Evolutionary conservation across 352 stramenopile species (phyloP), one percentile per base, ranked within the genome.

Genomic region (Pythium guiyangense): DNA sequence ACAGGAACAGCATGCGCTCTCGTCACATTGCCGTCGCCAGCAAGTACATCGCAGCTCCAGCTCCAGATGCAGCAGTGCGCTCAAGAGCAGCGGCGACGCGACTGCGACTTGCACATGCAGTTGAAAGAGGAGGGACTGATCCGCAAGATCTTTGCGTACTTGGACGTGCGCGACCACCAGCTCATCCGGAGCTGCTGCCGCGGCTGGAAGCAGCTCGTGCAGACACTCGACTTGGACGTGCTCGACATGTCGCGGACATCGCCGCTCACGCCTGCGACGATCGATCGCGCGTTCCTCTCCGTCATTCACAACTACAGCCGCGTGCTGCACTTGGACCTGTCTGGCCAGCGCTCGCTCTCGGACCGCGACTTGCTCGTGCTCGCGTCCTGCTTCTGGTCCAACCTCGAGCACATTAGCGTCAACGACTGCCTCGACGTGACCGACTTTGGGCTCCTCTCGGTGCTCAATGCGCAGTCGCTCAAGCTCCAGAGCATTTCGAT

Each of bases 401-500:
- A 85, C 22, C 64, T 94, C 20, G 82, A 92, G 57, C 61, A 73
- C 52, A 73, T 94, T 49, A 65, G 64, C 8, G 66, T 83, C 2
- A 66, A 92, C 54, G 80, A 92, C 56, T 94, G 84, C 63, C 63
- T 84, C 20, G 74, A 82, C 47, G 62, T 94, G 25, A 88, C 84
- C 12, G 84, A 94, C 60, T 87, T 92, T 57, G 82, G 78, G 1
- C 48, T 94, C 22, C 70, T 92, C 25, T 85, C 82, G 10, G 72
- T 94, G 37, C 77, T 94, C 43, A 94, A 94, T 45, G 84, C 84
- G 17, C 84, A 90, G 47, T 94, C 84, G 6, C 70, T 89, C 52
- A 71, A 73, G 35, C 69, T 94, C 10, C 54, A 64, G 8, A 73
- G 65, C 14, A 67, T 94, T 27, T 91, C 82, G 6, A 74, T 90